Evolutionary conservation across 805 yeast genomes (phyloP).

Genomic region (Isabelozyma heimii): DNA sequence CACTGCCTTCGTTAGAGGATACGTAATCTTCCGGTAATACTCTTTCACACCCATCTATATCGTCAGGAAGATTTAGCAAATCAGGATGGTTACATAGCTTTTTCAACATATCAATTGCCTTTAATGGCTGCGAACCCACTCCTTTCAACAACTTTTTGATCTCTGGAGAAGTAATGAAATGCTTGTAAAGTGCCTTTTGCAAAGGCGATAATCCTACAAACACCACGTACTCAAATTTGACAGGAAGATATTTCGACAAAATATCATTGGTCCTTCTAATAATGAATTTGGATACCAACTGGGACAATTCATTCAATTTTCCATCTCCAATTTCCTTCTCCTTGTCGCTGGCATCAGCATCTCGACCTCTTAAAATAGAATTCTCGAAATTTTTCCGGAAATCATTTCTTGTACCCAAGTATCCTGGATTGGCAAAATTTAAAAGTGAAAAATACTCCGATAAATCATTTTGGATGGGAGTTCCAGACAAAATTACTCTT

Average conservation of each 20-base stretch:
- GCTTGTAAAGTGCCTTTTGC: slow-evolving; percentile 68
- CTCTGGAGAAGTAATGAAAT: slow-evolving; percentile 77
- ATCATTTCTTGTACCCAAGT: slow-evolving; percentile 78
- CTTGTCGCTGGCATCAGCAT: slow-evolving; percentile 80
- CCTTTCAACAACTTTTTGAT: slow-evolving; percentile 66
- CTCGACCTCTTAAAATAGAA: slow-evolving; percentile 80
- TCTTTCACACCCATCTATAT: slow-evolving; percentile 64
- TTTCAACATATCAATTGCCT: slow-evolving; percentile 84
- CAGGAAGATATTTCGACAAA: slow-evolving; percentile 88
- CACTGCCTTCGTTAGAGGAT: slow-evolving; percentile 37
- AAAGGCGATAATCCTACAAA: slow-evolving; percentile 80
- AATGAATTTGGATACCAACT: slow-evolving; percentile 81
- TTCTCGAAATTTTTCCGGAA: slow-evolving; percentile 83
- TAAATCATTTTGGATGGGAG: slow-evolving; percentile 94
- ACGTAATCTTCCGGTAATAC: slow-evolving; percentile 75
- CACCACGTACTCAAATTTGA: slow-evolving; percentile 95
- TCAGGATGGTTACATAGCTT: slow-evolving; percentile 96
- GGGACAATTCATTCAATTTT: slow-evolving; percentile 68
- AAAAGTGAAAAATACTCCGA: slow-evolving; percentile 90
- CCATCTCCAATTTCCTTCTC: slow-evolving; percentile 68
- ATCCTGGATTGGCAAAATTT: slow-evolving; percentile 92
- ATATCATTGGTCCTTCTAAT: slow-evolving; percentile 95
- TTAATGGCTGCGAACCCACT: slow-evolving; percentile 76
- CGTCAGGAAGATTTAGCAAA: slow-evolving; percentile 69
- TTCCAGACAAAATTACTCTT: slow-evolving; percentile 90